Evolutionary conservation across 2,329 filamentous ascomycete species (phyloP).

Genomic region (Hymenoscyphus salicellus): DNA sequence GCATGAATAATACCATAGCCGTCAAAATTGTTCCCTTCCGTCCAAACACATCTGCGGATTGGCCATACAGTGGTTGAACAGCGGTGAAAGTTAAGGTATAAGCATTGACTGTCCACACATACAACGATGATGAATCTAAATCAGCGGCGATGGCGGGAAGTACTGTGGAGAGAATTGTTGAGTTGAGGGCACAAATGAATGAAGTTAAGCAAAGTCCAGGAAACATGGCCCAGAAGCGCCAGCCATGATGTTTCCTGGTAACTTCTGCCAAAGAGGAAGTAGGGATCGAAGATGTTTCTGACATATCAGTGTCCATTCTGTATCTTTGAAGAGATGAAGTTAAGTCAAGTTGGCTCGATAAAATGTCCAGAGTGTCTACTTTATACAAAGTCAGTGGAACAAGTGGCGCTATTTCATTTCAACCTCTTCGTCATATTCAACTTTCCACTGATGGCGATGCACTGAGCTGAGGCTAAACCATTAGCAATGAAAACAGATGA

Average conservation of each 20-base stretch:
- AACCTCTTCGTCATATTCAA: neutral
- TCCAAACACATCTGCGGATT: slow-evolving; percentile 11
- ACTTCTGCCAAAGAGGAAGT: neutral
- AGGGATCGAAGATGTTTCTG: slow-evolving; percentile 1
- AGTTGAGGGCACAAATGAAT: slow-evolving; percentile 26
- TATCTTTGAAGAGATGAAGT: neutral
- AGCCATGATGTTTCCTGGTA: neutral
- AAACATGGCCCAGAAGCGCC: slow-evolving; percentile 3
- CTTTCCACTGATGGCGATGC: neutral
- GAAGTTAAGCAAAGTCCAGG: slow-evolving; percentile 3
- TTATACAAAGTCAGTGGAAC: neutral
- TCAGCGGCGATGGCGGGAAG: slow-evolving; percentile 40
- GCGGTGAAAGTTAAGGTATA: slow-evolving; percentile 3
- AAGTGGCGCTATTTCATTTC: neutral
- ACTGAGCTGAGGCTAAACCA: neutral
- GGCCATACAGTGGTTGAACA: slow-evolving; percentile 10
- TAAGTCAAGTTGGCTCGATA: neutral
- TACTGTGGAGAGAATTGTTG: slow-evolving; percentile 40
- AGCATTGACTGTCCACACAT: slow-evolving; percentile 4
- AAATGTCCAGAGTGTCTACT: neutral
- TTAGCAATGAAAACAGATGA: neutral
- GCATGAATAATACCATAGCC: slow-evolving; percentile 8
- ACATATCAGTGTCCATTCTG: neutral
- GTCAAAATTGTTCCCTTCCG: neutral
- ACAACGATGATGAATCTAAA: slow-evolving; percentile 38